These are phyloP conservation scores for Xylariaceae sp. DNA, from an alignment of 2,329 filamentous ascomycete genomes.

Conservation along the genomic window DNA sequence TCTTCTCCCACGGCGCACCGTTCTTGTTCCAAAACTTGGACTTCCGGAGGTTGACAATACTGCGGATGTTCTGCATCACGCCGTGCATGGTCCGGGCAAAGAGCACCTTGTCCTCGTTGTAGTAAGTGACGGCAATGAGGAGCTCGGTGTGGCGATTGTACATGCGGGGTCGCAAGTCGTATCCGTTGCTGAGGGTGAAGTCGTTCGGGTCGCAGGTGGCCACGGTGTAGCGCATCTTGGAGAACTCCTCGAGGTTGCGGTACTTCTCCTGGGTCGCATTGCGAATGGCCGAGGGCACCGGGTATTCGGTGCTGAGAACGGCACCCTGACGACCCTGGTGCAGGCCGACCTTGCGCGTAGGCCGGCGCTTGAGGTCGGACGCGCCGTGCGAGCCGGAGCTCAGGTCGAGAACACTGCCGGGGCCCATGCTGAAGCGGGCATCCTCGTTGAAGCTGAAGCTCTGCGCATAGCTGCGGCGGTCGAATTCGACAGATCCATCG, in stretches of 20 bases:
- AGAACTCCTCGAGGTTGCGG: conserved; percentile 85
- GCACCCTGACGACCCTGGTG: conserved; percentile 64
- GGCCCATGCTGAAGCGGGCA: conserved; percentile 1
- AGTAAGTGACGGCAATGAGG: conserved; percentile 92
- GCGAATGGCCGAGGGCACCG: conserved; percentile 87
- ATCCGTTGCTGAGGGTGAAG: conserved; percentile 93
- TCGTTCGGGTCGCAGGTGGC: conserved; percentile 94
- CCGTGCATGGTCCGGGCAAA: conserved; percentile 84
- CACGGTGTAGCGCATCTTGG: conserved; percentile 93
- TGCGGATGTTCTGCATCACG: conserved; percentile 95
- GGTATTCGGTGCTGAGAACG: conserved; percentile 90
- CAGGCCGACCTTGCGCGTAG: conserved; percentile 92
- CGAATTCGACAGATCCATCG: neutral
- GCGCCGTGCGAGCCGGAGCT: neutral
- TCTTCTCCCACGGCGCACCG: conserved; percentile 95
- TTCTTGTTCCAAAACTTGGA: conserved; percentile 98
- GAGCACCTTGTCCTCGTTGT: conserved; percentile 94
- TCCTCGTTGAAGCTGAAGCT: neutral
- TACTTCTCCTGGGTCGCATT: conserved; percentile 89
- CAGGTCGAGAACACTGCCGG: neutral
- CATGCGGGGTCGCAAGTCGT: conserved; percentile 91
- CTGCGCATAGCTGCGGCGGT: neutral
- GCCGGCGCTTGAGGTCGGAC: conserved; percentile 73
- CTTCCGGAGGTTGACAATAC: conserved; percentile 95
- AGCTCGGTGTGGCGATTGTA: conserved; percentile 95